Percentiles rank a stretch among this genome's conserved stretches.
phyloP scores from a whole-genome alignment of 352 stramenopile species.

The Phytopythium cucurbitacearum region DNA sequence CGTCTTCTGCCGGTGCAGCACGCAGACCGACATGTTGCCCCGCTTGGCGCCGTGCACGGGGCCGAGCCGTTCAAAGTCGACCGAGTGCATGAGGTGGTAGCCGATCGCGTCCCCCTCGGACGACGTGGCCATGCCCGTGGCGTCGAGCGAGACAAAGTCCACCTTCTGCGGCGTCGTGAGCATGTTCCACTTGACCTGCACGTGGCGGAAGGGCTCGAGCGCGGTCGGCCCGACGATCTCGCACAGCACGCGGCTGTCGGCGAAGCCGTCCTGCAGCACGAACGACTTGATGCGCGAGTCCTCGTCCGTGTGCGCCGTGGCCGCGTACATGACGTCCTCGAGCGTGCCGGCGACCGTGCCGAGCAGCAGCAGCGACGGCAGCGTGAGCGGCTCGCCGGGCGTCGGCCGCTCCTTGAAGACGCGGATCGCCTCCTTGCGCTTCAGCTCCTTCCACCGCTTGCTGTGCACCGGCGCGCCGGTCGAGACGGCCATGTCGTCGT shows the following conservation, averaged over 20 bases:
- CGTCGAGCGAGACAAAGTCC: constrained; percentile 18
- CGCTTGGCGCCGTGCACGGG: not conserved
- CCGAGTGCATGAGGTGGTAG: constrained; percentile 16
- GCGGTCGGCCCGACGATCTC: not conserved
- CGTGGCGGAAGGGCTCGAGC: constrained; percentile 9
- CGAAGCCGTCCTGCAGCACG: constrained; percentile 3
- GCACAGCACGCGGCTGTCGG: constrained; percentile 4
- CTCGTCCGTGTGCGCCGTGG: not conserved
- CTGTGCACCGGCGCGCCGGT: constrained; percentile 30
- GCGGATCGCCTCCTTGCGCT: constrained; percentile 17
- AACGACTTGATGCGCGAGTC: constrained; percentile 5
- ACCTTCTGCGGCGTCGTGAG: not conserved
- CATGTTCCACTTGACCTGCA: constrained; percentile 10
- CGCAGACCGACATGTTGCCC: constrained; percentile 13
- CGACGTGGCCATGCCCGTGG: constrained; percentile 6
- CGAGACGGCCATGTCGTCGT: constrained; percentile 35
- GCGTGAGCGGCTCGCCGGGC: constrained; percentile 4
- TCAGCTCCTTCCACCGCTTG: constrained; percentile 26
- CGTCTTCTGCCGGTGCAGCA: constrained; percentile 9
- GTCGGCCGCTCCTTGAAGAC: constrained; percentile 24
- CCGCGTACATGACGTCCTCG: constrained; percentile 11
- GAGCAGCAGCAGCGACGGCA: constrained; percentile 7
- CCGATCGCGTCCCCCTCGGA: constrained; percentile 8
- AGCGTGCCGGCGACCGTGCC: constrained; percentile 7
- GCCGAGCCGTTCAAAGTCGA: constrained; percentile 10